A percentile compares a stretch with the other conserved stretches of the same genome.
These are phyloP conservation scores for Aegilops umbellulata DNA, from an alignment of 176 grass and related monocot species.

Conservation along the genomic window DNA sequence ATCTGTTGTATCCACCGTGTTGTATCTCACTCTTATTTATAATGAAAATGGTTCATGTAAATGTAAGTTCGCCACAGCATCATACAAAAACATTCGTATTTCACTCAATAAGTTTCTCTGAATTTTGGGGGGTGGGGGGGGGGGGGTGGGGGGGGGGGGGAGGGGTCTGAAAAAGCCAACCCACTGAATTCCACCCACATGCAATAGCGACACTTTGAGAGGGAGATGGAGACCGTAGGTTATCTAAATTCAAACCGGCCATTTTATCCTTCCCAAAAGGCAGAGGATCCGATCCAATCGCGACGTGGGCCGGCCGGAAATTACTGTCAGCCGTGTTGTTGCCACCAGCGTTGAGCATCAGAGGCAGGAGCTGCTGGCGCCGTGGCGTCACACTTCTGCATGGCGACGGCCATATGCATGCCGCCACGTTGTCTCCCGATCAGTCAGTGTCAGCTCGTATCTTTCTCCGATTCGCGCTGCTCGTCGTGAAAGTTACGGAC, in stretches of 20 bases:
- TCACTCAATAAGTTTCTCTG: background rate
- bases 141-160: no score
- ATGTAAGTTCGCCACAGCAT: no score
- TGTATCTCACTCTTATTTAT: no score
- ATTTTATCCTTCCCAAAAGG: background rate
- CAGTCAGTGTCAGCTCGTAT: slow-evolving; percentile 6
- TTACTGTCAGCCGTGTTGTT: background rate
- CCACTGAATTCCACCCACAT: background rate
- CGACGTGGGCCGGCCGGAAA: background rate
- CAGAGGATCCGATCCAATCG: background rate
- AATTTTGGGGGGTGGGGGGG: no score
- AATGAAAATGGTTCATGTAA: no score
- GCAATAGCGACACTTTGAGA: background rate
- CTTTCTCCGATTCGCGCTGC: background rate
- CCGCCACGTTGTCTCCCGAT: background rate
- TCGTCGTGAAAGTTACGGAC: background rate
- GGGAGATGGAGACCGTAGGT: background rate
- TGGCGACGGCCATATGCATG: background rate
- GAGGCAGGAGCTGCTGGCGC: background rate
- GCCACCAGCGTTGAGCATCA: background rate
- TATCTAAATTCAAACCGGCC: background rate
- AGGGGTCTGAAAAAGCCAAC: no score
- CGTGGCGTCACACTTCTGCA: background rate
- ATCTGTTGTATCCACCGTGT: no score
- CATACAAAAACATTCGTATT: no score